phyloP scores from a whole-genome alignment of 352 stramenopile species.

The Phytophthora palmivora region DNA sequence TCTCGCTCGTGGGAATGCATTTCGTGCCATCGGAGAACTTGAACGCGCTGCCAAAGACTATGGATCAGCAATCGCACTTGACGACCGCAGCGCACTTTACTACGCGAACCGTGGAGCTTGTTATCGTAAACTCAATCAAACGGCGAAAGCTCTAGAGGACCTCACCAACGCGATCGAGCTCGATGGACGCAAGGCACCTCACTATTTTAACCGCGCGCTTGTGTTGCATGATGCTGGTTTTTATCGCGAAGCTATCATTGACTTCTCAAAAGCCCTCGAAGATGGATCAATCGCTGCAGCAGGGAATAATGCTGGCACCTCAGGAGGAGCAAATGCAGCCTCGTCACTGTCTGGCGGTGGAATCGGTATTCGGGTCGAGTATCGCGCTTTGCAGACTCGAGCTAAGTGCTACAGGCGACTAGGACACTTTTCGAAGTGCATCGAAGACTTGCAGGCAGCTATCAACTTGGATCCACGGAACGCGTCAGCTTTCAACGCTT shows the following conservation, averaged over 20 bases:
- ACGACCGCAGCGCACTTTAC: slow-evolving; percentile 74
- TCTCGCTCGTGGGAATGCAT: slow-evolving; percentile 73
- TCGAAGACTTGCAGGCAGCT: slow-evolving; percentile 73
- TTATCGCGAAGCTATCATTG: slow-evolving; percentile 72
- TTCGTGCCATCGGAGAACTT: slow-evolving; percentile 75
- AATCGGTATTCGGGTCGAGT: slow-evolving; percentile 67
- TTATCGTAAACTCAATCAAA: slow-evolving; percentile 75
- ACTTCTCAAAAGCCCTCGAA: slow-evolving; percentile 80
- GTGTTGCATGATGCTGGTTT: slow-evolving; percentile 73
- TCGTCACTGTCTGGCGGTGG: slow-evolving; percentile 14
- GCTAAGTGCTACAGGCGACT: slow-evolving; percentile 73
- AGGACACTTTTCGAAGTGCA: slow-evolving; percentile 66
- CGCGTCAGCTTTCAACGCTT: slow-evolving; percentile 56
- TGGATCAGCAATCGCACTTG: slow-evolving; percentile 58
- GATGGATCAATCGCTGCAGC: slow-evolving; percentile 46
- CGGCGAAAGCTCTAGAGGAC: slow-evolving; percentile 66
- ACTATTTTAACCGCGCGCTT: slow-evolving; percentile 82
- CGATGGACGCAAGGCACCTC: slow-evolving; percentile 70
- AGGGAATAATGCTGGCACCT: slow-evolving; percentile 10
- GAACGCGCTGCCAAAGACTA: slow-evolving; percentile 73
- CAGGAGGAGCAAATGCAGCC: neutral
- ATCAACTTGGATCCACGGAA: slow-evolving; percentile 81
- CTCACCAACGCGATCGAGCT: slow-evolving; percentile 76
- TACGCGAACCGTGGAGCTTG: slow-evolving; percentile 77
- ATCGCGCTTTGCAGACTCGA: slow-evolving; percentile 69